A percentile compares a stretch with the other conserved stretches of the same genome.
Conservation (phyloP, 2,329 filamentous ascomycete species). For the Chaetomium sp. region DNA sequence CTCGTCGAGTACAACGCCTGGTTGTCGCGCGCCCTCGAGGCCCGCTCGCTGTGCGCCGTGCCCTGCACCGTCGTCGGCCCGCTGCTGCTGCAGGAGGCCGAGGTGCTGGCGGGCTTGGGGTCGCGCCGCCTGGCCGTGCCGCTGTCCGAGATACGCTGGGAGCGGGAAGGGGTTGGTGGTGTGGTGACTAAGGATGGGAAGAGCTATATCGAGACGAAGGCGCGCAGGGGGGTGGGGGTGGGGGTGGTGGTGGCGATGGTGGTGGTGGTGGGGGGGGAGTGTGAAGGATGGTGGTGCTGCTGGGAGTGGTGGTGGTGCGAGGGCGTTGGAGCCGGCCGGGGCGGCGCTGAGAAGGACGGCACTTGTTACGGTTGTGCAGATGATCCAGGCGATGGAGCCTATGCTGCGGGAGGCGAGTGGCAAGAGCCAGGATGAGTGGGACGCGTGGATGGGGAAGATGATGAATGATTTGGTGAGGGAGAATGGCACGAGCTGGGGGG, state of each 20-base stretch:
- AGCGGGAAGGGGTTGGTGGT: slow-evolving; percentile 71
- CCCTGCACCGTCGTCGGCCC: slow-evolving; percentile 78
- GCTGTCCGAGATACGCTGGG: slow-evolving; percentile 82
- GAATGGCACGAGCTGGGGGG: slow-evolving; percentile 76
- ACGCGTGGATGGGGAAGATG: slow-evolving; percentile 85
- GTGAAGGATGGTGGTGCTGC: slow-evolving; percentile 36
- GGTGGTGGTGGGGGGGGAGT: slow-evolving; percentile 14
- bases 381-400: slow-evolving; percentile 84
- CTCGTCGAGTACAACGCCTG: slow-evolving; percentile 82
- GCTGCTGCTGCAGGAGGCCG: slow-evolving; percentile 79
- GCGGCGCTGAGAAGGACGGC: slow-evolving; percentile 75
- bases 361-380: slow-evolving; percentile 76
- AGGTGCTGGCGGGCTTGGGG: slow-evolving; percentile 67
- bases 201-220: slow-evolving; percentile 59
- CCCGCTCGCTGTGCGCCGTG: slow-evolving; percentile 67
- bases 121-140: slow-evolving; percentile 84
- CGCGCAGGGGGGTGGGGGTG: slow-evolving; percentile 32
- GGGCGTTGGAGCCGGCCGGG: slow-evolving; percentile 65
- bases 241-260: slow-evolving; percentile 25
- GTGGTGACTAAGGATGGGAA: slow-evolving; percentile 63
- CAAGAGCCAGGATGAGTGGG: slow-evolving; percentile 91
- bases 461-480: slow-evolving; percentile 81
- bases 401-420: slow-evolving; percentile 78
- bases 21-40: slow-evolving; percentile 75
- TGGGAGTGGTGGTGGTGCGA: slow-evolving; percentile 18